Base-by-base conservation (phyloP, 345 rosid genomes). In the Boechera retrofracta region DNA sequence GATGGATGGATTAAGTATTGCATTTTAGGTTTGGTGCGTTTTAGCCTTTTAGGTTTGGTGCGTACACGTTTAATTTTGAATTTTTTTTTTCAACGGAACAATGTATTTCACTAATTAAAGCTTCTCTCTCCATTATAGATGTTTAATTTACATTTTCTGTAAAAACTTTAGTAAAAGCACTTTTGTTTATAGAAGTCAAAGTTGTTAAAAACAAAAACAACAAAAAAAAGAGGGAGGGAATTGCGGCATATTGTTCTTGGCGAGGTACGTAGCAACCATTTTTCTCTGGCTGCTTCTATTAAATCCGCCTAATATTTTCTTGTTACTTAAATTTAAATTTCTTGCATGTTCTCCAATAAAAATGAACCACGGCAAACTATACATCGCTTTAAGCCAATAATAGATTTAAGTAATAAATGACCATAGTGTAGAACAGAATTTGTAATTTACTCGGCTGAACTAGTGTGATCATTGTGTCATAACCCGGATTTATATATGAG, bases 1-100 rank as follows among this genome's bases (percentile, higher is more conserved):
- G 28, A 59, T 16, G 29, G 45, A 45, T 29, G 0, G 10, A 15
- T 16, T n/a, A 31, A 32, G 21, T 10, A 48, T 0, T 36, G 8
- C 41, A 16, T 65, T 1, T 47, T 47, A 65, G 70, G 59, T 35
- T 35, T 12, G 59, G 71, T 33, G n/a, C 16, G 28, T 47, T 47
- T 16, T 48, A 66, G 41, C 31, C 28, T 47, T 32, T 49, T 33
- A 49, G 58, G 72, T 26, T 53, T 38, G 47, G 71, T 66, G 35
- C 41, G 9, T 64, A n/a, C 3, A 45, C 33, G 13, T 45, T 64
- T 32, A 18, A 45, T 64, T 45, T 15, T 28, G 13, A 28, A 15
- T 3, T 5, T 15, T 12, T 13, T 42, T 15, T 26, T 28, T 26
- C 4, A 61, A 26, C 13, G 12, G 4, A 63, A 26, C 52, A 42